phyloP scores from a whole-genome alignment of 2,329 filamentous ascomycete genomes.

The Colletotrichum agaves region DNA sequence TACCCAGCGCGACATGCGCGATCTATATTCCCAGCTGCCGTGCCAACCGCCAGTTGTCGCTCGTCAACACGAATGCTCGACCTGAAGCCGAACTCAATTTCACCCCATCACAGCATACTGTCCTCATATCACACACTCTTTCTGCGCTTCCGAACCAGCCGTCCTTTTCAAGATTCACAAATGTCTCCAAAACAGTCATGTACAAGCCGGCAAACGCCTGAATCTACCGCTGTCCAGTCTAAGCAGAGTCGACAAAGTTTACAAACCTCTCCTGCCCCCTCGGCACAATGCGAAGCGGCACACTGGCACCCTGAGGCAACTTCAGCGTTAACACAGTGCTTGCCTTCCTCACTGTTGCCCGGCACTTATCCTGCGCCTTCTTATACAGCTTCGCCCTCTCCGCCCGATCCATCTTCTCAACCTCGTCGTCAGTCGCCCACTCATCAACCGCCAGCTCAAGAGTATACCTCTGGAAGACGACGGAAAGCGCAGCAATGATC shows the following conservation, averaged over 20 bases:
- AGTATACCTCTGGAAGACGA: conserved; percentile 68
- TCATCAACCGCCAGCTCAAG: conserved; percentile 77
- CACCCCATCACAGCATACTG: neutral
- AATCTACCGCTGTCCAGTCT: neutral
- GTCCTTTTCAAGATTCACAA: neutral
- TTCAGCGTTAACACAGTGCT: conserved; percentile 77
- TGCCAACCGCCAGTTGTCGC: conserved; percentile 12
- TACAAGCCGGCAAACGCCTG: neutral
- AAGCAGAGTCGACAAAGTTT: conserved; percentile 46
- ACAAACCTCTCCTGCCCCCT: conserved; percentile 77
- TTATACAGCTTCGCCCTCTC: conserved; percentile 66
- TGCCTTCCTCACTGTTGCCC: conserved; percentile 64
- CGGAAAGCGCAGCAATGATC: conserved; percentile 64
- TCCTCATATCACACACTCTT: neutral
- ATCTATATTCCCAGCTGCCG: conserved; percentile 7
- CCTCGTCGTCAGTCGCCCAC: conserved; percentile 64
- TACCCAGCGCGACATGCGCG: neutral
- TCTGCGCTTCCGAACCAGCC: neutral
- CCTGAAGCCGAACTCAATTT: neutral
- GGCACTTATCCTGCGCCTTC: conserved; percentile 67
- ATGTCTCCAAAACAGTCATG: neutral
- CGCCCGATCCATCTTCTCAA: conserved; percentile 58
- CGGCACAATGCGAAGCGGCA: conserved; percentile 75
- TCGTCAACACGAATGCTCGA: neutral
- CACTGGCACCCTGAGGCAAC: conserved; percentile 66